Percentiles rank a stretch among this genome's conserved stretches.
These are phyloP conservation scores for Prototheca wickerhamii DNA, from an alignment of 163 green algal species.

Conservation along the genomic window DNA sequence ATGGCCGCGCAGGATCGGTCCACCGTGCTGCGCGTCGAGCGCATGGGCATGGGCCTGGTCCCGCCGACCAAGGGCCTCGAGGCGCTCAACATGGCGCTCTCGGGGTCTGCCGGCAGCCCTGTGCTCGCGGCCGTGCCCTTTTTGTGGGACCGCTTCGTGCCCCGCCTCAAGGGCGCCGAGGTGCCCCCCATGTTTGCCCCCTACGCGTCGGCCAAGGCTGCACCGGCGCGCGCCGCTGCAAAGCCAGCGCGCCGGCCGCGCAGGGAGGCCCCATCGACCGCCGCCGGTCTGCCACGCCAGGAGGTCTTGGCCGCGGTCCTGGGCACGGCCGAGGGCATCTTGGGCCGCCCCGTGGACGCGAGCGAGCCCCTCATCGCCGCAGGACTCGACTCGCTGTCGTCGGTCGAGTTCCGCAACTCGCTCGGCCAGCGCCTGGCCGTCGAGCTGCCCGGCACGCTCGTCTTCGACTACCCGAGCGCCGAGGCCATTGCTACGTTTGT, in stretches of 20 bases:
- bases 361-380: slow-evolving; percentile 58
- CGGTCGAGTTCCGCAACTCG: slow-evolving; percentile 43
- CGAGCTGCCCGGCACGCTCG: slow-evolving; percentile 48
- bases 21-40: slow-evolving; percentile 54
- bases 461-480: slow-evolving; percentile 49
- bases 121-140: slow-evolving; percentile 51
- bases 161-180: slow-evolving; percentile 18
- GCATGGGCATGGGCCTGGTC: slow-evolving; percentile 72
- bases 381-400: slow-evolving; percentile 67
- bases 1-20: slow-evolving; percentile 62
- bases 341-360: slow-evolving; percentile 1
- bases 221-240: background rate
- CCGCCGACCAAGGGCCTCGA: slow-evolving; percentile 40
- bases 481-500: slow-evolving; percentile 43
- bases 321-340: background rate
- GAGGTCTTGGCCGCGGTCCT: background rate
- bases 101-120: background rate
- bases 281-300: background rate
- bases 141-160: slow-evolving; percentile 41
- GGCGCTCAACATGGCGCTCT: slow-evolving; percentile 45
- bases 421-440: slow-evolving; percentile 32
- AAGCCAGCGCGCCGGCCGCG: background rate
- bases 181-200: slow-evolving; percentile 28
- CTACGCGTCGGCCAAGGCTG: background rate
- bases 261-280: background rate